Percentiles rank a stretch among this genome's conserved stretches.
These are phyloP conservation scores for Amoebophrya sp. DNA, from an alignment of 169 alveolate genomes.

Conservation along the genomic window DNA sequence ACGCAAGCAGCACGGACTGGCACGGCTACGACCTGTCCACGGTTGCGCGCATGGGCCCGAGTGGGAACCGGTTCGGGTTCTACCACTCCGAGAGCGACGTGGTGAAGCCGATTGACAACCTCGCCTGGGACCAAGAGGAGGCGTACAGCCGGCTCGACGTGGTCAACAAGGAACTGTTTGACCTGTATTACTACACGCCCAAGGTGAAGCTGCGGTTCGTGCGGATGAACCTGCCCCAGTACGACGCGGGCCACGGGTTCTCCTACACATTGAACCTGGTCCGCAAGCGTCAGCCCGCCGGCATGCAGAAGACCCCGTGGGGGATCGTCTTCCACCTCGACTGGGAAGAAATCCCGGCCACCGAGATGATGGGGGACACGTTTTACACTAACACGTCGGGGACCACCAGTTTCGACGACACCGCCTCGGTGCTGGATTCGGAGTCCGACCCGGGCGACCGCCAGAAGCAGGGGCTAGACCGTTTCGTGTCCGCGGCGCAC, in stretches of 20 bases:
- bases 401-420: not conserved
- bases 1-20: not conserved
- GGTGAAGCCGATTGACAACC: conserved; percentile 22
- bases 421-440: not conserved
- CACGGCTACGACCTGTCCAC: not conserved
- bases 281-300: not conserved
- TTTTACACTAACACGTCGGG: not conserved
- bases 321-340: not conserved
- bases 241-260: not conserved
- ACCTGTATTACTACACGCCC: not conserved
- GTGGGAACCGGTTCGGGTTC: not conserved
- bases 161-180: not conserved
- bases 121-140: not conserved
- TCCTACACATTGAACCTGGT: not conserved
- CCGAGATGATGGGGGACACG: not conserved
- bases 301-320: conserved; percentile 8
- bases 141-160: not conserved
- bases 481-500: too few species aligned
- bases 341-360: not conserved
- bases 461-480: too few species aligned
- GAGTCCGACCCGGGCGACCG: not conserved
- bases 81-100: not conserved
- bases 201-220: not conserved
- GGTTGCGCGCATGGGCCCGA: not conserved
- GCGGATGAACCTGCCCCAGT: not conserved